Conservation (phyloP, 257 asterid genomes). For the Solanum bulbocastanum region DNA sequence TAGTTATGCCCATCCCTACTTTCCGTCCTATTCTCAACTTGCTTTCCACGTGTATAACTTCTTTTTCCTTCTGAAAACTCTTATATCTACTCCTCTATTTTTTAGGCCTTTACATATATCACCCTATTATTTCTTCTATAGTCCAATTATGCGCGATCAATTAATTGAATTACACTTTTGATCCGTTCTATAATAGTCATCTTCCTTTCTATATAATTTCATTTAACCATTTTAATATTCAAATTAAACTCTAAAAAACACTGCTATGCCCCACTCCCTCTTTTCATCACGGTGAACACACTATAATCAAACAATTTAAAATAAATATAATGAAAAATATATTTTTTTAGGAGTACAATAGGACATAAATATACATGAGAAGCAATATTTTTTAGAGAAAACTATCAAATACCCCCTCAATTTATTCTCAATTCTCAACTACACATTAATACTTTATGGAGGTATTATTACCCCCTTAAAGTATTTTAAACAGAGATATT, state of each 20-base stretch:
- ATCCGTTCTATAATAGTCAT: not conserved
- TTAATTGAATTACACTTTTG: not conserved
- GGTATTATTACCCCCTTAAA: no score
- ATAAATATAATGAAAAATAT: no score
- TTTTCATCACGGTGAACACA: no score
- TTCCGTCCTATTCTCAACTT: not conserved
- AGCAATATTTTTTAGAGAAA: no score
- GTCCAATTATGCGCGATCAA: not conserved
- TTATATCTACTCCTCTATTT: not conserved
- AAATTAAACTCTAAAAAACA: not conserved
- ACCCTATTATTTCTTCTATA: not conserved
- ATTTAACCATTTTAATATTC: not conserved
- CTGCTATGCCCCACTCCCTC: not conserved
- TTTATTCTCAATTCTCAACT: no score
- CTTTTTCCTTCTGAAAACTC: not conserved
- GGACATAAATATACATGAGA: no score
- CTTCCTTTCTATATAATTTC: not conserved
- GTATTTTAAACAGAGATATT: no score
- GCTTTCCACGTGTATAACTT: not conserved
- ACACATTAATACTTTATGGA: no score
- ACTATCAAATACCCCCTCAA: no score
- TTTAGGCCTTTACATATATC: not conserved
- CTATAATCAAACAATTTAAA: no score
- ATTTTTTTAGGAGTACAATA: no score
- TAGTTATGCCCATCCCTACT: not conserved